Percentiles rank a stretch among this genome's conserved stretches.
Conservation (phyloP, 2,329 filamentous ascomycete species). For the Coniochaeta sp. region DNA sequence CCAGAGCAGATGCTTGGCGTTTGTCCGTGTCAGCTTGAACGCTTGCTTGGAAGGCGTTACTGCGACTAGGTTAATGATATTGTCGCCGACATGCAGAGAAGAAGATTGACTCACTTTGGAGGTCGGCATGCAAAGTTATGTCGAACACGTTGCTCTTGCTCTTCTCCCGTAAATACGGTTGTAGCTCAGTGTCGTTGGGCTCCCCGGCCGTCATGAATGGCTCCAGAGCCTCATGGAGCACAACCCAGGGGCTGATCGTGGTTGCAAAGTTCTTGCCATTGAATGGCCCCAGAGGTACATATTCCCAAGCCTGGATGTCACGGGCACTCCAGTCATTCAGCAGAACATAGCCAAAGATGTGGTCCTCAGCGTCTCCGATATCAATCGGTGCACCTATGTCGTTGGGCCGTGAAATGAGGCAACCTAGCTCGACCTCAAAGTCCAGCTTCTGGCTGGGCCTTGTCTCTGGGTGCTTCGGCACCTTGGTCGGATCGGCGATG, state of each 20-base stretch:
- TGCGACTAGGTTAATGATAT: not conserved
- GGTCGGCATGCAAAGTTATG: constrained; percentile 60
- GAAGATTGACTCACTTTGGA: constrained; percentile 38
- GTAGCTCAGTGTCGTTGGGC: constrained; percentile 23
- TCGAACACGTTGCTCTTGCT: constrained; percentile 54
- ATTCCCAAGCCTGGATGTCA: constrained; percentile 80
- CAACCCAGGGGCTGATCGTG: constrained; percentile 71
- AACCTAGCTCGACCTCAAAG: constrained; percentile 74
- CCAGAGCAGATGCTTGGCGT: constrained; percentile 63
- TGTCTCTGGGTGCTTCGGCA: constrained; percentile 55
- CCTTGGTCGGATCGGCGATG: constrained; percentile 52
- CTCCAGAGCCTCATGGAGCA: constrained; percentile 67
- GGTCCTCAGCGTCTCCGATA: constrained; percentile 57
- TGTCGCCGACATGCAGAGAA: not conserved
- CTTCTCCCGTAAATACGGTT: constrained; percentile 49
- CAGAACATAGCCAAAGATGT: constrained; percentile 72
- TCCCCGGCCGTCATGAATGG: constrained; percentile 30
- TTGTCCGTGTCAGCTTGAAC: constrained; percentile 47
- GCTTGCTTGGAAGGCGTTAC: not conserved
- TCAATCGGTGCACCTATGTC: constrained; percentile 55
- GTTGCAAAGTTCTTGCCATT: constrained; percentile 79
- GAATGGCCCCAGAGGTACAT: constrained; percentile 74
- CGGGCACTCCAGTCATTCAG: constrained; percentile 85
- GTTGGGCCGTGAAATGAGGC: constrained; percentile 61
- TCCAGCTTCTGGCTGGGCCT: constrained; percentile 61